Evolutionary conservation across 192 early-diverging fungal species (phyloP), one percentile per base, ranked within the genome.

Genomic region (Entomortierella chlamydospora): DNA sequence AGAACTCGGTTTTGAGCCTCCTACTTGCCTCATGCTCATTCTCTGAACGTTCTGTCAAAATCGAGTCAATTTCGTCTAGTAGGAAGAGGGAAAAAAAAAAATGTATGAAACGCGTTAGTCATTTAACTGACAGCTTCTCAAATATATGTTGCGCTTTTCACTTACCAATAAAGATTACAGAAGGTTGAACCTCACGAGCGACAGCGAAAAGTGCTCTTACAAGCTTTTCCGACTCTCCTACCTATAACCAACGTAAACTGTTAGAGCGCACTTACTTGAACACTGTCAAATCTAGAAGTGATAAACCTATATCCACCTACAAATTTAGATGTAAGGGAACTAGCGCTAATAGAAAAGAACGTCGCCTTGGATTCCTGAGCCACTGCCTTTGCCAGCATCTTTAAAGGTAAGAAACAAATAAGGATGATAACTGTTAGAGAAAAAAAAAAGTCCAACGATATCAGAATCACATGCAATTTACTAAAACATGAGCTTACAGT

Each of bases 301-400:
- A 43, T 5, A 43, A 31, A 34, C 23, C 15, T n/a, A n/a, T 17
- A 42, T 37, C 15, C 8, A 50, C 94, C 88, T 37, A 94, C 91
- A 92, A 93, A 97, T 68, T 96, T 96, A 33, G 92, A 94, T 17
- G 94, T 97, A n/a, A 97, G 84, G 30, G 93, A 93, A 26, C 93
- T 94, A 11, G 92, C 88, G 71, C 89, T 91, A 73, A 97, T 97
- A 50, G 86, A 91, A 76, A 97, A 96, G 74, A 97, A 97, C 0
- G 92, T 94, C 3, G 94, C 91, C 7, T 89, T 87, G 30, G 87
- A 88, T 62, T 95, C 91, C 63, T 82, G 69, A 6, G 69, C 49
- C 0, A 74, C 68, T 1, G 76, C 69, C 54, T 82, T 72, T 31
- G 81, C 70, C 13, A 72, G 39, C 71, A 78, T 82, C 70, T 68